These are phyloP conservation scores for Xylariaceae sp. DNA, from an alignment of 2,329 filamentous ascomycete genomes.

Conservation along the genomic window DNA sequence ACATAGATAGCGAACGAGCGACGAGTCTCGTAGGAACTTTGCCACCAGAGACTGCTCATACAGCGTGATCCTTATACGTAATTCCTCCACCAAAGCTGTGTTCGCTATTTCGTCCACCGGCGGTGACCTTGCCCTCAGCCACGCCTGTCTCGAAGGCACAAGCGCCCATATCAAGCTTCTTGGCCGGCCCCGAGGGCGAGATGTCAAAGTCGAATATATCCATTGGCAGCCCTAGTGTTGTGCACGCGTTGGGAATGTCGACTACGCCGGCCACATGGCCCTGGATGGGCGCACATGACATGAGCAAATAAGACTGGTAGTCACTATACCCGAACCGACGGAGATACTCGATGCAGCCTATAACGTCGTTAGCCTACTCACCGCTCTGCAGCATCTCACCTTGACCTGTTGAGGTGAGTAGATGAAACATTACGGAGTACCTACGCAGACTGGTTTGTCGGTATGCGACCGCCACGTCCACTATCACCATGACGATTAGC, in stretches of 20 bases:
- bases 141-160: slow-evolving; percentile 61
- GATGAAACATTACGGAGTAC: slow-evolving; percentile 15
- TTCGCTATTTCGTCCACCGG: slow-evolving; percentile 45
- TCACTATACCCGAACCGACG: slow-evolving; percentile 65
- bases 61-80: slow-evolving; percentile 40
- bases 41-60: slow-evolving; percentile 18
- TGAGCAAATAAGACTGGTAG: slow-evolving; percentile 79
- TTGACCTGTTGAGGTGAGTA: not conserved
- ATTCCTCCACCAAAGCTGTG: slow-evolving; percentile 49
- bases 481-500: slow-evolving; percentile 7
- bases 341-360: slow-evolving; percentile 72
- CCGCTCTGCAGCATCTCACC: not conserved
- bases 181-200: slow-evolving; percentile 56
- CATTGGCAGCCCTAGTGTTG: slow-evolving; percentile 81
- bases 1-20: too few relatives aligned
- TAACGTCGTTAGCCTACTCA: not conserved
- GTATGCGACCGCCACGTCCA: slow-evolving; percentile 84
- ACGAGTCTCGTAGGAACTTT: not conserved
- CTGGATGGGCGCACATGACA: slow-evolving; percentile 82
- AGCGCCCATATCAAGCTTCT: slow-evolving; percentile 58
- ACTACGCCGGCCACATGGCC: slow-evolving; percentile 87
- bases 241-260: slow-evolving; percentile 87
- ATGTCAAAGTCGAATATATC: slow-evolving; percentile 97
- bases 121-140: slow-evolving; percentile 41
- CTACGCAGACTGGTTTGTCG: slow-evolving; percentile 68